Conservation (phyloP, 2,329 filamentous ascomycete species). For the Penicillium capsulatum region DNA sequence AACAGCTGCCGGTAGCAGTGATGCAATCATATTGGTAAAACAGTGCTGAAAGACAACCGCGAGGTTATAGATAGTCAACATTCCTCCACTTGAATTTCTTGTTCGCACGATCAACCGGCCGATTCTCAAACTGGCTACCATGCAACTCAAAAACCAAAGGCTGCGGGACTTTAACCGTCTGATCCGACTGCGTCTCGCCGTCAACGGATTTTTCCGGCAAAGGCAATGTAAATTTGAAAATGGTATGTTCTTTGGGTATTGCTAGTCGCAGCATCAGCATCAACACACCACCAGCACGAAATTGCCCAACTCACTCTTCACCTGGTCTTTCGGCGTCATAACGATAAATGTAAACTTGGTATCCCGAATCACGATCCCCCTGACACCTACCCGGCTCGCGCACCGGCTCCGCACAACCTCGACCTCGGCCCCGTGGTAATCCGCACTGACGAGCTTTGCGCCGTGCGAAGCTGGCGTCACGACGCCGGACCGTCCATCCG, state of each 20-base stretch:
- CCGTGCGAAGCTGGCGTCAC: conserved; percentile 55
- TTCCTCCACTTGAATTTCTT: conserved; percentile 89
- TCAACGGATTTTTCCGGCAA: conserved; percentile 17
- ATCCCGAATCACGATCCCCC: conserved; percentile 85
- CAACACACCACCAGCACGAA: neutral
- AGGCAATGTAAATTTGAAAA: conserved; percentile 66
- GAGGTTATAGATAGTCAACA: conserved; percentile 68
- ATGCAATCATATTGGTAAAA: too few relatives aligned
- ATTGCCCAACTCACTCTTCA: conserved; percentile 58
- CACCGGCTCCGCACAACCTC: conserved; percentile 80
- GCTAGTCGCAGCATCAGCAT: conserved; percentile 38
- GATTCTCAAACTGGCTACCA: conserved; percentile 79
- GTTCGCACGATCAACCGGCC: conserved; percentile 78
- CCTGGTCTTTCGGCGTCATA: conserved; percentile 63
- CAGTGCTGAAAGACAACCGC: too few relatives aligned
- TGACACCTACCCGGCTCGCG: conserved; percentile 73
- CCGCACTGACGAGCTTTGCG: conserved; percentile 71
- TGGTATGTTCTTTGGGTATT: conserved; percentile 83
- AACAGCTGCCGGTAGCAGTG: too few relatives aligned
- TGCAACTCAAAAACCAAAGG: conserved; percentile 74
- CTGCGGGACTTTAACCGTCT: conserved; percentile 14
- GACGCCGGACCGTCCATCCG: conserved; percentile 16
- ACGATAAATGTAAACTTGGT: conserved; percentile 82
- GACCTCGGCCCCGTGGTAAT: conserved; percentile 82
- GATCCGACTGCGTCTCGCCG: conserved; percentile 31